phyloP scores from a whole-genome alignment of 768 basidiomycete species.

The Auriculariales sp. region DNA sequence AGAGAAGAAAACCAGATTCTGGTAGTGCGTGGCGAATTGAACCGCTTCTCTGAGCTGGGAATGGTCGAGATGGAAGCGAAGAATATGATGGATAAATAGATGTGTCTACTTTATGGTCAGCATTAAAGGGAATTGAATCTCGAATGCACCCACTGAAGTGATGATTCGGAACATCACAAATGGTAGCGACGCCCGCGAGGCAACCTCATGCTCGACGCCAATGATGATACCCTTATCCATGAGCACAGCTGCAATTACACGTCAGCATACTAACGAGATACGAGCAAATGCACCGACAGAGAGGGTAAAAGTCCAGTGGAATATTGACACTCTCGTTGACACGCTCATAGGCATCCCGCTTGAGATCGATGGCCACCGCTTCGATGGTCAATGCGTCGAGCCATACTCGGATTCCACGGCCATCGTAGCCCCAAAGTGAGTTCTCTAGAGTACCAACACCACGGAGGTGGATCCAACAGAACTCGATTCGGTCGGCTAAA shows the following conservation, averaged over 20 bases:
- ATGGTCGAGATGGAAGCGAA: constrained; percentile 65
- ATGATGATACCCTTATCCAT: constrained; percentile 99
- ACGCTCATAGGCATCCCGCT: constrained; percentile 25
- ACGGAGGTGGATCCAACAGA: constrained; percentile 95
- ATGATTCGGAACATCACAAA: constrained; percentile 87
- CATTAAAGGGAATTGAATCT: background rate
- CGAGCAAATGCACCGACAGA: constrained; percentile 44
- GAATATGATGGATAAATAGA: constrained; percentile 83
- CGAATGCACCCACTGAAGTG: constrained; percentile 51
- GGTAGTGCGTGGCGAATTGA: constrained; percentile 72
- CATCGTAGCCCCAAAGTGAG: constrained; percentile 95
- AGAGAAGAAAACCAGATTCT: constrained; percentile 79
- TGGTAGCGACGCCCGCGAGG: constrained; percentile 56
- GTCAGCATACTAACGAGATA: constrained; percentile 3
- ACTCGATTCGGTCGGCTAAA: constrained; percentile 91
- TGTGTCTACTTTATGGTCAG: constrained; percentile 49
- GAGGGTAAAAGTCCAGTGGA: constrained; percentile 83
- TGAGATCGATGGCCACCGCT: constrained; percentile 22
- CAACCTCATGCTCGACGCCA: constrained; percentile 82
- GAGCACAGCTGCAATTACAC: constrained; percentile 53
- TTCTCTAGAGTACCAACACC: constrained; percentile 91
- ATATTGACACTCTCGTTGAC: constrained; percentile 93
- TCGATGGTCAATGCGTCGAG: constrained; percentile 90
- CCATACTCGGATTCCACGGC: constrained; percentile 81
- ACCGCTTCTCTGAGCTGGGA: constrained; percentile 49